A percentile compares a stretch with the other conserved stretches of the same genome.
phyloP scores from a whole-genome alignment of 2,329 filamentous ascomycete species.

The Thielaviopsis euricoi region DNA sequence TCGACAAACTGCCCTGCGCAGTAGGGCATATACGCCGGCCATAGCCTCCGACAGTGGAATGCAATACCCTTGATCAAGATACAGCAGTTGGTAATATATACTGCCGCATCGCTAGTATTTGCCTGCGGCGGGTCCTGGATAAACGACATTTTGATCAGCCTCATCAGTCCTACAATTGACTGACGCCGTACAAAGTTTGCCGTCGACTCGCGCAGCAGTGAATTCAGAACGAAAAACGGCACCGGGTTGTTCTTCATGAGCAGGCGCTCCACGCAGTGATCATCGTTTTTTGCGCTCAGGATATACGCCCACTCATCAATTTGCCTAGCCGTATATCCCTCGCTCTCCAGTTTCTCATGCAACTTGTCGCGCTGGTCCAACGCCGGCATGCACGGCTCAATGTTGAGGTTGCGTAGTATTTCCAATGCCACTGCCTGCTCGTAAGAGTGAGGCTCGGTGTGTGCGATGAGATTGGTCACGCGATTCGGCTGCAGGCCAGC shows the following conservation, averaged over 20 bases:
- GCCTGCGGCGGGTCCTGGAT: neutral
- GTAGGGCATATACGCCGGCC: conserved; percentile 17
- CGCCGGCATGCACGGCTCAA: neutral
- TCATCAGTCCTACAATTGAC: conserved; percentile 2
- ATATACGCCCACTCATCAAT: conserved; percentile 7
- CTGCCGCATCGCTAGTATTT: neutral
- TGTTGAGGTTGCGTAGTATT: neutral
- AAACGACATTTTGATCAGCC: neutral
- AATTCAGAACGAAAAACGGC: conserved; percentile 6
- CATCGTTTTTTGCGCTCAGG: conserved; percentile 5
- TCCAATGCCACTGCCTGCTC: conserved; percentile 5
- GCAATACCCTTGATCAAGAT: conserved; percentile 6
- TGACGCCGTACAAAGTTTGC: conserved; percentile 3
- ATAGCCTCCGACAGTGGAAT: conserved; percentile 14
- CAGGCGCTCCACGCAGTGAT: conserved; percentile 4
- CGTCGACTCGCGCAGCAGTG: conserved; percentile 4
- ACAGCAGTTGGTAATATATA: neutral
- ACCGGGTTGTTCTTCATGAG: neutral
- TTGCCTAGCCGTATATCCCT: neutral
- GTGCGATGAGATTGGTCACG: conserved; percentile 1
- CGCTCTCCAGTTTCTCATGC: neutral
- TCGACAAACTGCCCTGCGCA: conserved; percentile 18
- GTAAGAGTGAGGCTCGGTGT: neutral
- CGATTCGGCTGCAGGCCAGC: neutral
- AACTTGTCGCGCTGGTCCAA: neutral